Evolutionary conservation across 1,139 yeast genomes (phyloP).

Genomic region (Yamadazyma epiphylla): DNA sequence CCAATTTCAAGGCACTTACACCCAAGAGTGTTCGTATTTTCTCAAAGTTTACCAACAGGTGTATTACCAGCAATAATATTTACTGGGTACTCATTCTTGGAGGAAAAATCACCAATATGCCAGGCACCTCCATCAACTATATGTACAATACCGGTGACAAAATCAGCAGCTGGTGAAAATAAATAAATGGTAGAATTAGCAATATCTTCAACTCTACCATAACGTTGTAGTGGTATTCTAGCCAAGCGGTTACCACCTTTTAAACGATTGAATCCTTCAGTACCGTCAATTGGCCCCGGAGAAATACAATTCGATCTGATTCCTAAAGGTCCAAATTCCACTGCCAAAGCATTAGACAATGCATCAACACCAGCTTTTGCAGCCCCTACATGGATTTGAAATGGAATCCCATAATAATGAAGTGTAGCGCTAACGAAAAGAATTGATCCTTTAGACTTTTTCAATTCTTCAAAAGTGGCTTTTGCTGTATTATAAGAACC

Average conservation of each 20-base stretch:
- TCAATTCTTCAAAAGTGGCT: conserved; percentile 66
- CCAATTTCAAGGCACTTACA: too few relatives aligned
- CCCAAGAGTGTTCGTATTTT: too few relatives aligned
- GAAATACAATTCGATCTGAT: conserved; percentile 78
- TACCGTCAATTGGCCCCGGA: conserved; percentile 79
- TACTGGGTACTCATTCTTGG: conserved; percentile 31
- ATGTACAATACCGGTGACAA: conserved; percentile 68
- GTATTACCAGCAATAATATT: conserved; percentile 17
- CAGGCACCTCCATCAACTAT: conserved; percentile 88
- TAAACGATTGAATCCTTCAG: conserved; percentile 68
- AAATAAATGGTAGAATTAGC: conserved; percentile 82
- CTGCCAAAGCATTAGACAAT: conserved; percentile 73
- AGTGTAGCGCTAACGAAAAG: conserved; percentile 82
- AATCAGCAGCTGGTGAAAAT: conserved; percentile 73
- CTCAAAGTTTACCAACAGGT: conserved; percentile 14
- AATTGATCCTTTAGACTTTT: conserved; percentile 64
- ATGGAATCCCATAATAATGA: conserved; percentile 83
- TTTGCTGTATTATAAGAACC: conserved; percentile 88
- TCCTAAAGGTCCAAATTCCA: conserved; percentile 86
- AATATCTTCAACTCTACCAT: conserved; percentile 71
- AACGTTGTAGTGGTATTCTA: conserved; percentile 66
- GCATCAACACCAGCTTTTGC: conserved; percentile 96
- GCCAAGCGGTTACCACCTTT: conserved; percentile 18
- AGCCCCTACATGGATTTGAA: conserved; percentile 84
- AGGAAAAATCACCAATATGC: conserved; percentile 56